Conservation (phyloP, 78 protist species). For the Dictyostelium intermedium region DNA sequence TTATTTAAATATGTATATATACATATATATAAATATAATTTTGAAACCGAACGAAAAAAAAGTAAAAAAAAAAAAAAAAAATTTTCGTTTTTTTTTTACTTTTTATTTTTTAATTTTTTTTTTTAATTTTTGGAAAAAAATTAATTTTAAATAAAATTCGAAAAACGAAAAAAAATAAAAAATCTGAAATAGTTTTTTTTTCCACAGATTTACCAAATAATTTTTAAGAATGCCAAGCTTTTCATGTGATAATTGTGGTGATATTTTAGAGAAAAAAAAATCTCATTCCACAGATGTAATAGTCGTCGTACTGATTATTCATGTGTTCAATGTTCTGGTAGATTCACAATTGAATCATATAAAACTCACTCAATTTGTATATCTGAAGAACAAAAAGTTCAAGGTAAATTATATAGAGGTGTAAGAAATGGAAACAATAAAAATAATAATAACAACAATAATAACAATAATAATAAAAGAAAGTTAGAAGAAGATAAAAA, state of each 20-base stretch:
- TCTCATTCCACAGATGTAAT: conserved; percentile 6
- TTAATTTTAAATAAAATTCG: not conserved
- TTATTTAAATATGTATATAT: not conserved
- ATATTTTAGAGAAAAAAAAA: conserved; percentile 24
- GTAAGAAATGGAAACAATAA: not conserved
- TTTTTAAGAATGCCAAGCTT: conserved; percentile 34
- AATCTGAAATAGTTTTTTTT: not conserved
- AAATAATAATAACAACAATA: conserved; percentile 14
- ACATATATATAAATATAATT: not conserved
- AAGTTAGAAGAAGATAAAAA: conserved; percentile 18
- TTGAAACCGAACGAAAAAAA: not conserved
- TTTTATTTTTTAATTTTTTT: too few species aligned
- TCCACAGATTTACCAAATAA: not conserved
- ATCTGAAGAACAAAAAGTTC: conserved; percentile 36
- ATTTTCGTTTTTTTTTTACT: too few species aligned
- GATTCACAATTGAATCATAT: not conserved
- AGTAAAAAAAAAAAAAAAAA: not conserved
- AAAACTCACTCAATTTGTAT: conserved; percentile 3
- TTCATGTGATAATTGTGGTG: conserved; percentile 56
- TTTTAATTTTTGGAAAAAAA: too few species aligned
- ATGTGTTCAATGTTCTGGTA: conserved; percentile 25
- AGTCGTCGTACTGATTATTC: not conserved
- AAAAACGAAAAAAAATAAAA: not conserved
- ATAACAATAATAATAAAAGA: not conserved
- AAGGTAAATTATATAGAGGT: conserved; percentile 28